phyloP scores from a whole-genome alignment of 768 basidiomycete species.

The Boletus pseudopeckii region DNA sequence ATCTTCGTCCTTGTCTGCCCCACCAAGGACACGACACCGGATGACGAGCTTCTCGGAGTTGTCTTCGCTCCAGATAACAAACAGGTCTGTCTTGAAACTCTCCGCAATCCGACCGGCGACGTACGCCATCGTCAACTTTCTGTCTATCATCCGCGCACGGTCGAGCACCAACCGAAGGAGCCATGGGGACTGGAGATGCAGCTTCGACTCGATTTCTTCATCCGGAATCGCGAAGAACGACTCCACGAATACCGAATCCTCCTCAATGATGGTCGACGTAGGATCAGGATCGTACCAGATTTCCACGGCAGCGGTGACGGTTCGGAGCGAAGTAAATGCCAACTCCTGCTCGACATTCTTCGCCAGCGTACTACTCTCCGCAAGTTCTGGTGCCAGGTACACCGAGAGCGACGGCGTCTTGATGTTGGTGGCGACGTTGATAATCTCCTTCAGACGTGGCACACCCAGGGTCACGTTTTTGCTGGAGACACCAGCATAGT shows the following conservation, averaged over 20 bases:
- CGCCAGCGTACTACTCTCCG: constrained; percentile 57
- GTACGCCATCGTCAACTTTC: constrained; percentile 91
- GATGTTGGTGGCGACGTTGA: constrained; percentile 98
- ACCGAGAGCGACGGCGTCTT: constrained; percentile 97
- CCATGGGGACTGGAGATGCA: constrained; percentile 95
- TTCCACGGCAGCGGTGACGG: constrained; percentile 92
- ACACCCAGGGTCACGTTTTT: constrained; percentile 99
- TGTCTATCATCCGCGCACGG: constrained; percentile 96
- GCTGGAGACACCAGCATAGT: constrained; percentile 99
- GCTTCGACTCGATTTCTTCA: constrained; percentile 87
- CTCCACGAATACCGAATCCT: constrained; percentile 93
- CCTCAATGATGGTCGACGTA: constrained; percentile 89
- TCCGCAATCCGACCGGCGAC: constrained; percentile 92
- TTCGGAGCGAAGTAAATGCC: constrained; percentile 89
- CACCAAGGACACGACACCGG: constrained; percentile 89
- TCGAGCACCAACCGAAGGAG: constrained; percentile 95
- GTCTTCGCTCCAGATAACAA: constrained; percentile 99
- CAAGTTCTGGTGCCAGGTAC: constrained; percentile 73
- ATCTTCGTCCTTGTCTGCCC: constrained; percentile 83
- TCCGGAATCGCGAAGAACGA: constrained; percentile 99
- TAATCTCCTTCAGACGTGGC: constrained; percentile 97
- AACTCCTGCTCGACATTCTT: constrained; percentile 92
- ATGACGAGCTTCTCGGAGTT: constrained; percentile 97
- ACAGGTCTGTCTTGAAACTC: constrained; percentile 92
- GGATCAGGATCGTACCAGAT: constrained; percentile 98